Percentiles rank a stretch among this genome's conserved stretches.
phyloP scores from a whole-genome alignment of 495 filamentous ascomycete genomes.

The Penicillium goetzii region DNA sequence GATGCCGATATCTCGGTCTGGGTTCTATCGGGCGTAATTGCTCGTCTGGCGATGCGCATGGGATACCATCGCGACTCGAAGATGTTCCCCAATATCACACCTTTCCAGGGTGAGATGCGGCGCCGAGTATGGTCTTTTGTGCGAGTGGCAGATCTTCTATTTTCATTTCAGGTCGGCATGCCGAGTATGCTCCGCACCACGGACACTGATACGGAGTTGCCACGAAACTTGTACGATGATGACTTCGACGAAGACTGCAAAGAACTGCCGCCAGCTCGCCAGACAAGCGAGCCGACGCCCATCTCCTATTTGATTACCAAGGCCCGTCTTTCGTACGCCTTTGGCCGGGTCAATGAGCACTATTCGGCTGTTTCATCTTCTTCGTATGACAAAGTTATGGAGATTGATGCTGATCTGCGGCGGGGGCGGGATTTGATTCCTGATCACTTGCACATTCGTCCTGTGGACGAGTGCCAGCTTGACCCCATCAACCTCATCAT shows the following conservation, averaged over 20 bases:
- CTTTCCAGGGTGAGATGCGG: constrained; percentile 91
- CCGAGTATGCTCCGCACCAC: constrained; percentile 84
- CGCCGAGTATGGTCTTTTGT: constrained; percentile 87
- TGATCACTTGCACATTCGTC: constrained; percentile 74
- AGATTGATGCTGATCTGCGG: constrained; percentile 75
- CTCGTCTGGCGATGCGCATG: constrained; percentile 88
- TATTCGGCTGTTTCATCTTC: constrained; percentile 46
- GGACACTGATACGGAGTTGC: constrained; percentile 84
- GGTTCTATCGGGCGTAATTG: constrained; percentile 78
- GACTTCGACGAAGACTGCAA: constrained; percentile 83
- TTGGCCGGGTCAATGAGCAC: constrained; percentile 63
- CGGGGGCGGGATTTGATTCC: constrained; percentile 72
- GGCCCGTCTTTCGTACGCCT: constrained; percentile 62
- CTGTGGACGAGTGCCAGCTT: constrained; percentile 73
- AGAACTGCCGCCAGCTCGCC: constrained; percentile 73
- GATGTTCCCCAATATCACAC: constrained; percentile 78
- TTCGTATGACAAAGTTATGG: constrained; percentile 85
- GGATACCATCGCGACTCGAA: constrained; percentile 93
- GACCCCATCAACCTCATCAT: constrained; percentile 83
- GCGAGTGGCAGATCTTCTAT: constrained; percentile 76
- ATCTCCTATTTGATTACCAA: constrained; percentile 89
- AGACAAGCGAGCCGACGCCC: constrained; percentile 77
- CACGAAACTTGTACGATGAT: constrained; percentile 91
- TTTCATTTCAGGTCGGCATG: constrained; percentile 88
- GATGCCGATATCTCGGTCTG: constrained; percentile 83